phyloP scores from a whole-genome alignment of 108 stramenopile genomes.

The Fragilaria radians region DNA sequence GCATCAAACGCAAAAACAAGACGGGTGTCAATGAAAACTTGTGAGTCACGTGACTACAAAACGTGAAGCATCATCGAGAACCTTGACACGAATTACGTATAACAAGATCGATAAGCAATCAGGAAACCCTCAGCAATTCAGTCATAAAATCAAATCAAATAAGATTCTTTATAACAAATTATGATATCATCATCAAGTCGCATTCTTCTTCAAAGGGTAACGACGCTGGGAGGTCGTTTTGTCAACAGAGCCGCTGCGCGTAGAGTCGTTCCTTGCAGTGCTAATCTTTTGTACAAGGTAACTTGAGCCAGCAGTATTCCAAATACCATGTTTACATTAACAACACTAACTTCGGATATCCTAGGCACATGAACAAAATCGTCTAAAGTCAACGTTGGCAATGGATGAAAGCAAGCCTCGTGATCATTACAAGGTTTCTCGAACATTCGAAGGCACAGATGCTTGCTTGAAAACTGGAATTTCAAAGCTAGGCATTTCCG shows the following conservation, averaged over 20 bases:
- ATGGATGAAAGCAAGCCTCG: conserved; percentile 24
- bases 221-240: conserved; percentile 25
- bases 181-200: conserved; percentile 35
- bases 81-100: not conserved
- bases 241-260: too few relatives aligned
- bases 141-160: not conserved
- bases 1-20: too few relatives aligned
- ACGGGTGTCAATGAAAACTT: too few relatives aligned
- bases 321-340: too few relatives aligned
- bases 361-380: conserved; percentile 1
- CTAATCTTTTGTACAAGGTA: too few relatives aligned
- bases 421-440: conserved; percentile 71
- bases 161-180: not conserved
- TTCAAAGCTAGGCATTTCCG: conserved; percentile 68
- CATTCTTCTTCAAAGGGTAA: conserved; percentile 34
- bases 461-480: conserved; percentile 74
- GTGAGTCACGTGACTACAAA: too few relatives aligned
- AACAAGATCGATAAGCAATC: not conserved
- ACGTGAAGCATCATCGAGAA: not conserved
- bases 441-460: conserved; percentile 51
- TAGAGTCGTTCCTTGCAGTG: too few relatives aligned
- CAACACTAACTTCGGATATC: too few relatives aligned
- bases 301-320: too few relatives aligned
- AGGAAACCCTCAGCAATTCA: not conserved
- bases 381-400: not conserved